These are phyloP conservation scores for Torrubiellomyces zombiae DNA, from an alignment of 2,329 filamentous ascomycete species.

Conservation along the genomic window DNA sequence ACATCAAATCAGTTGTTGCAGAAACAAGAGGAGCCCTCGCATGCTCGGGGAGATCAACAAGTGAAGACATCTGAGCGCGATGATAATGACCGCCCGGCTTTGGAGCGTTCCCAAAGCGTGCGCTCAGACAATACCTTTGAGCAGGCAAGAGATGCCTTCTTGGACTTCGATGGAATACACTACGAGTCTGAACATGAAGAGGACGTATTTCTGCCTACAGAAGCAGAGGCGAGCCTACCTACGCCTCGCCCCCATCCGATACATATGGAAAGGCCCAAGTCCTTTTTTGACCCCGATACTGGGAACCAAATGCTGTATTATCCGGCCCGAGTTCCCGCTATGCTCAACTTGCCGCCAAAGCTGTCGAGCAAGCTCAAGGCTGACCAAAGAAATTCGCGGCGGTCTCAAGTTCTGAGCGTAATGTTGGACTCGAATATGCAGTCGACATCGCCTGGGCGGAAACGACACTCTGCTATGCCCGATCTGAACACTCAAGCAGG, in stretches of 20 bases:
- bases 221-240: slow-evolving; percentile 7
- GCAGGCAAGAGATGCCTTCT: slow-evolving; percentile 51
- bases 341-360: slow-evolving; percentile 82
- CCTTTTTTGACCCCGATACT: slow-evolving; percentile 46
- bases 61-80: not conserved
- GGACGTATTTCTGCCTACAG: slow-evolving; percentile 9
- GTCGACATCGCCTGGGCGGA: slow-evolving; percentile 2
- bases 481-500: slow-evolving; percentile 6
- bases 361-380: slow-evolving; percentile 58
- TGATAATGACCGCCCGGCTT: not conserved
- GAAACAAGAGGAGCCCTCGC: slow-evolving; percentile 5
- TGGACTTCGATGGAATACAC: slow-evolving; percentile 70
- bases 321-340: slow-evolving; percentile 81
- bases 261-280: slow-evolving; percentile 27
- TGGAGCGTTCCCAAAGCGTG: slow-evolving; percentile 23
- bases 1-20: slow-evolving; percentile 19
- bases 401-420: slow-evolving; percentile 54
- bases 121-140: slow-evolving; percentile 46
- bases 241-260: slow-evolving; percentile 11
- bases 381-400: slow-evolving; percentile 48
- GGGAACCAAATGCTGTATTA: slow-evolving; percentile 84
- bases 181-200: slow-evolving; percentile 38
- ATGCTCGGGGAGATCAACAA: not conserved
- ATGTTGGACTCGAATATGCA: slow-evolving; percentile 23
- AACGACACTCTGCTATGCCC: slow-evolving; percentile 9